Evolutionary conservation across 805 yeast genomes (phyloP), one percentile per base, ranked within the genome.

Genomic region (Saturnispora ahearnii): DNA sequence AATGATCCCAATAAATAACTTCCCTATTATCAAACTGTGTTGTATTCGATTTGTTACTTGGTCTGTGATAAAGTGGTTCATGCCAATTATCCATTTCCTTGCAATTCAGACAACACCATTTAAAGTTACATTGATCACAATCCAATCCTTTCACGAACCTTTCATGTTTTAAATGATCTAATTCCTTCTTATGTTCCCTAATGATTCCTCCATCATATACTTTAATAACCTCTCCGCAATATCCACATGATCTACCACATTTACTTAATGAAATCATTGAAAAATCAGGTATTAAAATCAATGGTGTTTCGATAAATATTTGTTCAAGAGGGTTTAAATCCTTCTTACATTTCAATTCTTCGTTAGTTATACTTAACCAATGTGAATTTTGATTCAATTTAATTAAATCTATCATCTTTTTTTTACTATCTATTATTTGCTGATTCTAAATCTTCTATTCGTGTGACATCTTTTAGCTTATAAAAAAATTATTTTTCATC

Each of bases 91-190:
- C 68, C 21, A 58, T 46, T 10, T 57, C 58, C 13, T 59, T 57
- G 48, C 69, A 65, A 18, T 51, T 50, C 15, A 51, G 49, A 29
- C 64, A 61, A 48, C 69, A 65, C 69, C 69, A 65, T 36, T 61
- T 53, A 5, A 51, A 50, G 29, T 54, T 50, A 54, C 68, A 64
- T 21, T 53, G 56, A 41, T 57, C 57, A 43, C 69, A 65, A 47
- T 65, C 69, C 22, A 65, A 51, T 0, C 68, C 69, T 22, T 51
- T 59, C 24, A 64, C 30, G 38, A 55, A 64, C 22, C 68, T 52
- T 10, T 57, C 59, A 45, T 59, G 62, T 46, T 60, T 63, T 4
- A 58, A 18, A n/a, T 49, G 53, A 31, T 53, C 54, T 10, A 55
- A 41, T 12, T 52, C 43, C 10, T 31, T 44, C 8, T 46, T 26